Conservation (phyloP, 208 protist species). For the Trypanosoma brucei region DNA sequence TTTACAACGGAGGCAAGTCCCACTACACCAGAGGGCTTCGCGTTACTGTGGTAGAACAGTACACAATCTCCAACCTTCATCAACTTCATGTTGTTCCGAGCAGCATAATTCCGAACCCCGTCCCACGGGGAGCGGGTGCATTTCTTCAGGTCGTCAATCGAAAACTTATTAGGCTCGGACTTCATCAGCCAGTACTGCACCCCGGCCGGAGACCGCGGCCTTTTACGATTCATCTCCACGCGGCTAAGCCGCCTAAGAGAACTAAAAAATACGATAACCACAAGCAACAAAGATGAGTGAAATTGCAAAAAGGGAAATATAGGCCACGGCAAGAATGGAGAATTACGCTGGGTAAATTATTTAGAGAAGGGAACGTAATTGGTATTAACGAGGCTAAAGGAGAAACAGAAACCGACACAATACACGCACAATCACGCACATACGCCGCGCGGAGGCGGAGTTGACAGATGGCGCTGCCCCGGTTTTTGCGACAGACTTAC, state of each 20-base stretch:
- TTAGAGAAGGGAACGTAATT: no score
- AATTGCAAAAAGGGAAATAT: background rate
- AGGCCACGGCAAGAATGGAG: background rate
- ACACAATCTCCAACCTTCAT: constrained; percentile 74
- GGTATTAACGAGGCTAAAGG: no score
- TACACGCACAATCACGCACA: no score
- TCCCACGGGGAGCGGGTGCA: constrained; percentile 66
- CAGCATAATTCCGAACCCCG: constrained; percentile 83
- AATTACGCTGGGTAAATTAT: no score
- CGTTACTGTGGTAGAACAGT: constrained; percentile 87
- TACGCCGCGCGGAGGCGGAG: no score
- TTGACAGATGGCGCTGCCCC: no score
- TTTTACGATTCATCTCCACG: constrained; percentile 36
- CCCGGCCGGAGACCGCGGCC: constrained; percentile 27
- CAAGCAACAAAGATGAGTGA: constrained; percentile 1
- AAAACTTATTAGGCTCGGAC: constrained; percentile 79
- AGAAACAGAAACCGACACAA: no score
- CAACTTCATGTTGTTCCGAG: constrained; percentile 79
- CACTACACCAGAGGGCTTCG: constrained; percentile 66
- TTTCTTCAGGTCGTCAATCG: constrained; percentile 62
- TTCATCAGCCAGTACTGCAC: constrained; percentile 82
- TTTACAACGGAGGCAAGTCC: constrained; percentile 61
- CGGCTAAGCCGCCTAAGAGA: background rate
- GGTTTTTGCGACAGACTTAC: no score
- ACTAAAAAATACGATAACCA: background rate